Evolutionary conservation across 78 protist genomes (phyloP).

Genomic region (Blattamonas nauphoetae): DNA sequence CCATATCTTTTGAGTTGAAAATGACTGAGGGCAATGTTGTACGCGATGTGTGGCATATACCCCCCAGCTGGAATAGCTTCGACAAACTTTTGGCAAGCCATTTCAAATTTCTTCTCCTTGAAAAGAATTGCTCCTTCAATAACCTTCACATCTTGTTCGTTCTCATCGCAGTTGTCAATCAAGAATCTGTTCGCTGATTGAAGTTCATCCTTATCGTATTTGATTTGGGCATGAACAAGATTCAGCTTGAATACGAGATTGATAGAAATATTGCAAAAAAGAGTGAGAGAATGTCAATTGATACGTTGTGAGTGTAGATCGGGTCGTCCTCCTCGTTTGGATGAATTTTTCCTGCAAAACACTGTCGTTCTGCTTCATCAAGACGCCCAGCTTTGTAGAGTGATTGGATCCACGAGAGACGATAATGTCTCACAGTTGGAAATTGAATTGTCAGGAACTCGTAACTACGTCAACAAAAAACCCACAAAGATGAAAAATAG

Average conservation of each 20-base stretch:
- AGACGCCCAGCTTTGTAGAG: slow-evolving; percentile 50
- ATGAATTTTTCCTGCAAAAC: not conserved
- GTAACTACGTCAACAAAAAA: not conserved
- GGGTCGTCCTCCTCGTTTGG: not conserved
- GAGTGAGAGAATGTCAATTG: not conserved
- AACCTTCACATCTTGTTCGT: slow-evolving; percentile 44
- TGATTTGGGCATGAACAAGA: slow-evolving; percentile 39
- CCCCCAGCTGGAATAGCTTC: slow-evolving; percentile 39
- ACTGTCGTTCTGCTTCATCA: slow-evolving; percentile 38
- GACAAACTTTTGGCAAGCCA: slow-evolving; percentile 31
- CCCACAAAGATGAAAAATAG: not conserved
- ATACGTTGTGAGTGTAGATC: not conserved
- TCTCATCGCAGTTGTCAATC: slow-evolving; percentile 23
- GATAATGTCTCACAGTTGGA: slow-evolving; percentile 54
- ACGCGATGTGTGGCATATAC: slow-evolving; percentile 48
- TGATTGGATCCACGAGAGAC: slow-evolving; percentile 48
- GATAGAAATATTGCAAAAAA: not conserved
- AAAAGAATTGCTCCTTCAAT: slow-evolving; percentile 31
- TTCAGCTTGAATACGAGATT: not conserved
- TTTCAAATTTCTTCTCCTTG: slow-evolving; percentile 38
- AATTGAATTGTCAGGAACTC: slow-evolving; percentile 19
- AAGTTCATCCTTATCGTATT: slow-evolving; percentile 57
- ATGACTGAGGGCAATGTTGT: slow-evolving; percentile 60
- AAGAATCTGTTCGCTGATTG: slow-evolving; percentile 8
- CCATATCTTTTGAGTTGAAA: slow-evolving; percentile 49